Evolutionary conservation across 164 flowering plant species (phyloP), one percentile per base, ranked within the genome.

Genomic region (Litsea cubeba): DNA sequence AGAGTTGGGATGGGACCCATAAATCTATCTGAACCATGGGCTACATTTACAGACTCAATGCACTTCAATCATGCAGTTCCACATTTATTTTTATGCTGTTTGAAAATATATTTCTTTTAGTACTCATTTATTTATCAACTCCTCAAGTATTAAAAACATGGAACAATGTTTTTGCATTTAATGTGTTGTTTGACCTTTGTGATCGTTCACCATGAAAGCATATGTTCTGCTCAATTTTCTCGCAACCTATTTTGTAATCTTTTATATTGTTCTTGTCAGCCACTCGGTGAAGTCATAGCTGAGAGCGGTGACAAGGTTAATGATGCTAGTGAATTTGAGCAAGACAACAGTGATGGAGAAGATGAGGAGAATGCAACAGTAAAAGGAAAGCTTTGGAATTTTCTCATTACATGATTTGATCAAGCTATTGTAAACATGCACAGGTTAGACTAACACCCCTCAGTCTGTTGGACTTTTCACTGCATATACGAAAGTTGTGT

Each of bases 331-430:
- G 68, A 65, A 28, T 73, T 54, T 17, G 51, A 23, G n/a, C 25
- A 11, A 10, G 68, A 64, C 62, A 49, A 28, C 20, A 32, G 18
- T 35, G 72, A 57, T 20, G 67, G 32, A 32, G 73, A 50, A 1
- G 72, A 70, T 7, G 72, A 26, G 30, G 70, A 75, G 69, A n/a
- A 70, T 14, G 64, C 18, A 25, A 26, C 64, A 20, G 49, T 51
- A 50, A 63, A 64, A 40, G 18, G 14, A n/a, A 50, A 64, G 70
- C 62, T 75, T 69, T 75, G 68, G 77, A 49, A 72, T 50, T 63
- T 70, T 63, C 60, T 70, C 7, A 35, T 75, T 17, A 46, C 77
- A 63, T 70, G 77, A 69, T 60, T 68, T 20, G 23, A 28, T 72
- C 54, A 35, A 15, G 68, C 30, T 22, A 63, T 28, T 51, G 50